Percentiles rank a stretch among this genome's conserved stretches.
Evolutionary conservation across 345 rosid genomes (phyloP).

Genomic region (Anastatica hierochuntica): DNA sequence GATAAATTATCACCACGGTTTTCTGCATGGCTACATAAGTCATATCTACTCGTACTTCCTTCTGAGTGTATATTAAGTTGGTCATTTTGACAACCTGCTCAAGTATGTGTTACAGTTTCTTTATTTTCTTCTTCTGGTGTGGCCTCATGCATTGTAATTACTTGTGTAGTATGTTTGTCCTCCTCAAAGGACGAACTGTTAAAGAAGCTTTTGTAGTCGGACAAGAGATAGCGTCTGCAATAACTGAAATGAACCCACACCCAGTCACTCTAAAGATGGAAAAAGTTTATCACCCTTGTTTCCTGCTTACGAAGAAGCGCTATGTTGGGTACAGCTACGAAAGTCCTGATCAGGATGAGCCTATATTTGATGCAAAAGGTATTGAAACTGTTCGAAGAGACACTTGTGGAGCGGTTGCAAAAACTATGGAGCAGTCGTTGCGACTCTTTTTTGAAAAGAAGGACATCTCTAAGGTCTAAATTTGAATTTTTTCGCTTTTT

Average conservation of each 20-base stretch:
- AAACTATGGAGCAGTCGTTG: constrained; percentile 82
- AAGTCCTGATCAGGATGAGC: constrained; percentile 60
- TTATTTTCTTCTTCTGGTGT: constrained; percentile 2
- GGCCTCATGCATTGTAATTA: constrained; percentile 16
- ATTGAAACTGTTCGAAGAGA: constrained; percentile 96
- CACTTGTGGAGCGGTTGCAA: constrained; percentile 77
- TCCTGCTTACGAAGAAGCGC: constrained; percentile 92
- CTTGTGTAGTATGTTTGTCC: constrained; percentile 86
- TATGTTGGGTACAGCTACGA: constrained; percentile 95
- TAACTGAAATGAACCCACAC: constrained; percentile 83
- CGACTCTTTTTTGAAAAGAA: constrained; percentile 69
- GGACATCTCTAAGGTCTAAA: constrained; percentile 48
- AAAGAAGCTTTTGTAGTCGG: constrained; percentile 69
- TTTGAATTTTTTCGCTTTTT: not conserved
- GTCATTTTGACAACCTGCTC: not conserved
- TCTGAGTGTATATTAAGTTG: not conserved
- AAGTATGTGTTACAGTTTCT: not conserved
- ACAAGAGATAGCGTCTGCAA: constrained; percentile 71
- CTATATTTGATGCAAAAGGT: constrained; percentile 90
- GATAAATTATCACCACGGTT: not conserved
- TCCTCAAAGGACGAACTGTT: constrained; percentile 63
- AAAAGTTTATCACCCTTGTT: constrained; percentile 90
- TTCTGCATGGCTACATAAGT: not conserved
- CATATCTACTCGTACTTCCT: not conserved
- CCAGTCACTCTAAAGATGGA: constrained; percentile 93